Conservation (phyloP, 192 early-diverging fungal species). For the Phycomyces blakesleeanus region DNA sequence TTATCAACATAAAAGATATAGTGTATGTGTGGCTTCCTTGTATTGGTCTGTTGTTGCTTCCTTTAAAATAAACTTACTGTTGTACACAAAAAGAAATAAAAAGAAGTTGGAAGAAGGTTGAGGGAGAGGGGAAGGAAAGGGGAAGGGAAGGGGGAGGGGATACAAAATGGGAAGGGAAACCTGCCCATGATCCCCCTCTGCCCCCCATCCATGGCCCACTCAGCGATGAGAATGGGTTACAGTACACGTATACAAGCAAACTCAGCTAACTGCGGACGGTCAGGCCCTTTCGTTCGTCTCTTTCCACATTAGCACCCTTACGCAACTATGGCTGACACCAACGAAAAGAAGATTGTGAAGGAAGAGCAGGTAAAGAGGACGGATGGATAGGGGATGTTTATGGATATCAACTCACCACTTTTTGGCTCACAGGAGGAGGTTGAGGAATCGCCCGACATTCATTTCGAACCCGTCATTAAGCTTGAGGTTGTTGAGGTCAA, state of each 20-base stretch:
- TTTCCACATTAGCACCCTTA: conserved; percentile 6
- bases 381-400: conserved; percentile 1
- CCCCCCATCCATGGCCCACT: too few species aligned
- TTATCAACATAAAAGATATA: too few species aligned
- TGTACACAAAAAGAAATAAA: too few species aligned
- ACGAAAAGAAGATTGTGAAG: conserved; percentile 36
- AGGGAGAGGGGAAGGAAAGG: too few species aligned
- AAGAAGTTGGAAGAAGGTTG: too few species aligned
- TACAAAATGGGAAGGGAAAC: too few species aligned
- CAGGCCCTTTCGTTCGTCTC: neutral
- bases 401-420: neutral
- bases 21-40: too few species aligned
- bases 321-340: conserved; percentile 32
- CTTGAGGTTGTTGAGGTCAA: conserved; percentile 90
- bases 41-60: too few species aligned
- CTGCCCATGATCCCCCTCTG: too few species aligned
- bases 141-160: too few species aligned
- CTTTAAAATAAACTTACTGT: too few species aligned
- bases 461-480: conserved; percentile 96
- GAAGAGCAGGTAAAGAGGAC: conserved; percentile 27
- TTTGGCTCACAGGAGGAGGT: conserved; percentile 64
- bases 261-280: neutral
- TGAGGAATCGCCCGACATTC: conserved; percentile 78
- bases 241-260: conserved; percentile 1
- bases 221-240: too few species aligned